phyloP scores from a whole-genome alignment of 345 rosid species.

The Physaria fendleri region DNA sequence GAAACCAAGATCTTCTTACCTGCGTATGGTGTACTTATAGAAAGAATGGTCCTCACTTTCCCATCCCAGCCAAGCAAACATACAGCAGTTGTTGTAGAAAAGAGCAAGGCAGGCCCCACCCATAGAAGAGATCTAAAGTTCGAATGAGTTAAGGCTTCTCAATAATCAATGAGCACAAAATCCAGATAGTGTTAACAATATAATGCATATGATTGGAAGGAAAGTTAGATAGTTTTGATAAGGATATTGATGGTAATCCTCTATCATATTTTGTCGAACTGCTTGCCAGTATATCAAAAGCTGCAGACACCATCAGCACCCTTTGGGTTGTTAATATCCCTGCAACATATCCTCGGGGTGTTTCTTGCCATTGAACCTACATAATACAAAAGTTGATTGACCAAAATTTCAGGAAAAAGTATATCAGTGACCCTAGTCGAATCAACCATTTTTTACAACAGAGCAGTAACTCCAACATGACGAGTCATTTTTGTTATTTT shows the following conservation, averaged over 20 bases:
- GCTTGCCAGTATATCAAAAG: conserved; percentile 82
- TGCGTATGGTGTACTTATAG: conserved; percentile 81
- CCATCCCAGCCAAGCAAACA: conserved; percentile 98
- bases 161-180: conserved; percentile 15
- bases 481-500: background rate
- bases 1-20: conserved; percentile 39
- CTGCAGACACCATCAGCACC: conserved; percentile 85
- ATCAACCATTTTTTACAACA: background rate
- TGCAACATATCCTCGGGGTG: conserved; percentile 84
- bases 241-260: conserved; percentile 98
- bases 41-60: conserved; percentile 74
- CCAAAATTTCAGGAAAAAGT: background rate
- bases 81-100: conserved; percentile 79
- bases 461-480: conserved; percentile 1
- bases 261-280: conserved; percentile 76
- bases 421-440: conserved; percentile 1
- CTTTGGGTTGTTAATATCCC: conserved; percentile 92
- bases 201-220: background rate
- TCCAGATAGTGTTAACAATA: background rate
- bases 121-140: conserved; percentile 93
- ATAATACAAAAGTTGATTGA: background rate
- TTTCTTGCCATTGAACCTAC: conserved; percentile 96
- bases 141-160: conserved; percentile 45
- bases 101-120: conserved; percentile 97
- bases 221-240: background rate